phyloP scores from a whole-genome alignment of 768 basidiomycete genomes.

The Auricularia cornea region DNA sequence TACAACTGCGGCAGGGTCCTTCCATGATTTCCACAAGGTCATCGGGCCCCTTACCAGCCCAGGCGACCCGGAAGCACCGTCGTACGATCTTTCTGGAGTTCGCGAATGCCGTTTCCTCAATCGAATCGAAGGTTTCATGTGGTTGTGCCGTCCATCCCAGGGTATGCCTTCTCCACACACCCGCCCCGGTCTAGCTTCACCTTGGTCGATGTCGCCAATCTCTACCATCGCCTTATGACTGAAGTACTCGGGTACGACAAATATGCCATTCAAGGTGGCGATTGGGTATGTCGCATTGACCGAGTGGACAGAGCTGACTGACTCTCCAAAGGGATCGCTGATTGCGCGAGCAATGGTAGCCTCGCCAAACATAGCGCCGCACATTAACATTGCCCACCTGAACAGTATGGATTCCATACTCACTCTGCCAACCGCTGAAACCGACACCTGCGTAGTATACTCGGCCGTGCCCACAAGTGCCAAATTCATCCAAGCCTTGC shows the following conservation, averaged over 20 bases:
- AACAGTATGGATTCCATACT: neutral
- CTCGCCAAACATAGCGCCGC: neutral
- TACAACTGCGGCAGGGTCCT: constrained; percentile 8
- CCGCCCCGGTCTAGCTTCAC: constrained; percentile 8
- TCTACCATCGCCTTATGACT: constrained; percentile 11
- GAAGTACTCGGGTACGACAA: constrained; percentile 11
- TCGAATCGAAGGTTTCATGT: constrained; percentile 9
- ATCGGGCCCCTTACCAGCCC: constrained; percentile 11
- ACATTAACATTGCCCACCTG: neutral
- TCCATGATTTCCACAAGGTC: constrained; percentile 15
- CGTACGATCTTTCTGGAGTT: no score
- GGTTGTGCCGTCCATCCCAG: constrained; percentile 12
- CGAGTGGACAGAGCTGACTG: no score
- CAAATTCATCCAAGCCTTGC: neutral
- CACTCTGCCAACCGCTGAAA: neutral
- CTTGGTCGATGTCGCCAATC: constrained; percentile 6
- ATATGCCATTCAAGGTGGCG: constrained; percentile 12
- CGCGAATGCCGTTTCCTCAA: no score
- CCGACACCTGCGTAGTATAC: neutral
- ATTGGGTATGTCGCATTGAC: constrained; percentile 8
- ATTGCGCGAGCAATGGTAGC: neutral
- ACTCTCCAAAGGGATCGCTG: neutral
- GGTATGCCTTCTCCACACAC: constrained; percentile 7
- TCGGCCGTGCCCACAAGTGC: neutral
- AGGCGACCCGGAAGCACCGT: neutral